These are phyloP conservation scores for Anisodus acutangulus DNA, from an alignment of 257 asterid species.

Conservation along the genomic window DNA sequence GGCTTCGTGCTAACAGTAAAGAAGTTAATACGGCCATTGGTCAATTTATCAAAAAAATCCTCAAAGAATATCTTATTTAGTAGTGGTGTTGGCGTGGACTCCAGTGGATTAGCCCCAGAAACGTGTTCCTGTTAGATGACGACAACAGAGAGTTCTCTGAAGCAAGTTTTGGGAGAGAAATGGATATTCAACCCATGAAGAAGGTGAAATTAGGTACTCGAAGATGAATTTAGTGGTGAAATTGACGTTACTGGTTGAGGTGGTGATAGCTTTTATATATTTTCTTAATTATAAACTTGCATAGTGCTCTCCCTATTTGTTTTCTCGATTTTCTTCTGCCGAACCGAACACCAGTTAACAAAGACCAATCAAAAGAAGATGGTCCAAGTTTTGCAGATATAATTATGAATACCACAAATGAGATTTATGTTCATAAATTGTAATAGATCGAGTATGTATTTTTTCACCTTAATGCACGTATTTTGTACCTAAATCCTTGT, in stretches of 20 bases:
- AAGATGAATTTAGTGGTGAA: no score
- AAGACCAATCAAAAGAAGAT: slow-evolving; percentile 77
- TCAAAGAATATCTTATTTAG: no score
- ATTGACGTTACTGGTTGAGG: no score
- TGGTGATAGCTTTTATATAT: no score
- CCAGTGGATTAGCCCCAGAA: slow-evolving; percentile 25
- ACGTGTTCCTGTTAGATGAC: no score
- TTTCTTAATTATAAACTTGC: slow-evolving; percentile 45
- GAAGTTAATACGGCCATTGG: slow-evolving; percentile 70
- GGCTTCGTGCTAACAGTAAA: slow-evolving; percentile 81
- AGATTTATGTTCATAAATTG: no score
- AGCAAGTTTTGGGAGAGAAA: slow-evolving; percentile 78
- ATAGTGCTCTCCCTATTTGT: no score
- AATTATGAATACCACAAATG: slow-evolving; percentile 56
- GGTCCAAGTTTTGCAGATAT: slow-evolving; percentile 54
- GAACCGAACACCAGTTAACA: slow-evolving; percentile 43
- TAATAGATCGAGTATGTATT: no score
- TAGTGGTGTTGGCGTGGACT: slow-evolving; percentile 50
- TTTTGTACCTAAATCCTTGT: no score
- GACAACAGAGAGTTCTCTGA: slow-evolving; percentile 72
- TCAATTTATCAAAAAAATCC: slow-evolving; percentile 82
- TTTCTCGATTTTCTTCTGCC: no score
- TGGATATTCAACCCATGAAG: slow-evolving; percentile 34
- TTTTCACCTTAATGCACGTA: no score
- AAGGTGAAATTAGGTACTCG: no score